Base-by-base conservation (phyloP, 331 rosid species). In the Prunus yedoensis region DNA sequence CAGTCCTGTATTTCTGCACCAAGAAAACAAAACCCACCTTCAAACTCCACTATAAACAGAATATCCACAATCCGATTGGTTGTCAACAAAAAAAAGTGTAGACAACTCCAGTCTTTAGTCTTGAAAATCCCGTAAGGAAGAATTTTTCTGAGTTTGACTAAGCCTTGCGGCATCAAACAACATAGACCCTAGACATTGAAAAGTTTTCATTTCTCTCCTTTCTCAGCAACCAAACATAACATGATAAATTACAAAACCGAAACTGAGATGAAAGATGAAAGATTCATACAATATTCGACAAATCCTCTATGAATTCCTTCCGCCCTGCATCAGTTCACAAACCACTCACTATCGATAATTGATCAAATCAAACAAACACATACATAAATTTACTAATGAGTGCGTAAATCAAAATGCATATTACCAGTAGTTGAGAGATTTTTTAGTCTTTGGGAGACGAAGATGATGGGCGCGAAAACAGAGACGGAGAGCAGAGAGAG, bases 401-500 rank as follows among this genome's bases (percentile, higher is more conserved):
- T 7, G 10, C 58, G 10, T 4, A 53, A 21, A 60, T 60, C 35
- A 3, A 35, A 27, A 32, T 56, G 16, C 0, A 58, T 7, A 52
- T 61, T 83, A 95, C 99, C 93, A 50, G 64, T 41, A 53, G 83
- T 74, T 54, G 83, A 73, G 82, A 89, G 61, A 59, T 74, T 15
- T 56, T 87, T 77, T 65, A 89, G 89, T 81, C 87, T 78, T 27
- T 66, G 80, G 53, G 93, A 88, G 77, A 95, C 84, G 62, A 95
- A 84, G 71, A 91, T 23, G 45, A 95, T 66, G 65, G 99, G 99
- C 87, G 93, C 87, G 54, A 91, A 38, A 77, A 95, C 98, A 85
- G 98, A 88, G 79, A 92, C 52, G 45, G 83, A 87, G 5, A 95
- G 94, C 63, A 95, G 78, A 81, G 84, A 77, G 91, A 95, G 99